phyloP scores from a whole-genome alignment of 257 asterid genomes.

The Nicotiana attenuata region DNA sequence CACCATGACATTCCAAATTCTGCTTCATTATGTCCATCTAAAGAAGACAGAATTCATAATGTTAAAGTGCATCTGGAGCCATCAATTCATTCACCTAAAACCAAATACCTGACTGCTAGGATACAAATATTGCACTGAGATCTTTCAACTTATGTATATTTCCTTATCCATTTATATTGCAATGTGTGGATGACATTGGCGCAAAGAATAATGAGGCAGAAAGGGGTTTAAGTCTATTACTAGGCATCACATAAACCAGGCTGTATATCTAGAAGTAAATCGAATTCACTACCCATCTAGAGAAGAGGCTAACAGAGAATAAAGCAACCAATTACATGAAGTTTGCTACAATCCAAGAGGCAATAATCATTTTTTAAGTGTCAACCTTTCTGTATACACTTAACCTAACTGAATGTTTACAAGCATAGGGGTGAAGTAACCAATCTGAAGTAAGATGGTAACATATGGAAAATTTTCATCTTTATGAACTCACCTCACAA shows the following conservation, averaged over 20 bases:
- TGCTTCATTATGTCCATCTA: slow-evolving; percentile 93
- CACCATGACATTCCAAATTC: slow-evolving; percentile 99
- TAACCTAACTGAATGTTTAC: background rate
- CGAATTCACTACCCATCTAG: background rate
- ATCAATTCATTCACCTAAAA: background rate
- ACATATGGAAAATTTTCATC: background rate
- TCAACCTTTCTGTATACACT: background rate
- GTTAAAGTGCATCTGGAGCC: background rate
- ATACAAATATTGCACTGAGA: background rate
- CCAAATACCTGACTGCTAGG: background rate
- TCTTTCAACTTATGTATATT: background rate
- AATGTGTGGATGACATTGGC: background rate
- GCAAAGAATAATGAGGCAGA: background rate
- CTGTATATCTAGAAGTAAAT: background rate
- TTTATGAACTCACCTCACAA: background rate
- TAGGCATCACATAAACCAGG: background rate
- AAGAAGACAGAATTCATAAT: background rate
- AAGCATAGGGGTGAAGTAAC: background rate
- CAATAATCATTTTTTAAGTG: background rate
- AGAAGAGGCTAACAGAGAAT: background rate
- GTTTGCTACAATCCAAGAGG: background rate
- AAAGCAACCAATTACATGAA: background rate
- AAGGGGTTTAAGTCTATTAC: background rate
- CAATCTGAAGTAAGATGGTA: background rate
- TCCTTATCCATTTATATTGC: background rate